Conservation (phyloP, 2,329 filamentous ascomycete species). For the Venturia oleaginea region DNA sequence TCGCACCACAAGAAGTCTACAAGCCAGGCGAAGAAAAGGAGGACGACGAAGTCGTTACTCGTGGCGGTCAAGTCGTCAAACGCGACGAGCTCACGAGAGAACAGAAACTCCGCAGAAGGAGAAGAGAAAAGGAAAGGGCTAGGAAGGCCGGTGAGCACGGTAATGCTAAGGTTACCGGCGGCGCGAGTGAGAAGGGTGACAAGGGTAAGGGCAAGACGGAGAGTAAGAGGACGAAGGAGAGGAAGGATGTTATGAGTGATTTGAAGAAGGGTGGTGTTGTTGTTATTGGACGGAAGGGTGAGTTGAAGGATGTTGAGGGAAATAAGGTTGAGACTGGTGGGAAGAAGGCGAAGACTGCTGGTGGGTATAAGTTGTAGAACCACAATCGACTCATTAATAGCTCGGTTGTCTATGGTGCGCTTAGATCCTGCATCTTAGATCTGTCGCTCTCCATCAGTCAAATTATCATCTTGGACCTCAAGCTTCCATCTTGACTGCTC, state of each 20-base stretch:
- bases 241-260: conserved; percentile 52
- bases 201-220: conserved; percentile 39
- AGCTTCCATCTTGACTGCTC: too few species aligned
- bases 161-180: not conserved
- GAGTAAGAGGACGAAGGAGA: conserved; percentile 53
- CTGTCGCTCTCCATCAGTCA: too few species aligned
- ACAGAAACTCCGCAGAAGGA: conserved; percentile 66
- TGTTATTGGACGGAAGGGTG: conserved; percentile 84
- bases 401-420: too few species aligned
- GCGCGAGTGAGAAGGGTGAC: conserved; percentile 35
- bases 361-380: not conserved
- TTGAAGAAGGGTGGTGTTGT: conserved; percentile 81
- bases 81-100: conserved; percentile 82
- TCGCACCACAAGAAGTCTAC: conserved; percentile 94
- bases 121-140: conserved; percentile 78
- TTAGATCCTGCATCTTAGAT: too few species aligned
- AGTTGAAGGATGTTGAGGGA: conserved; percentile 74
- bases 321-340: conserved; percentile 32
- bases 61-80: conserved; percentile 67
- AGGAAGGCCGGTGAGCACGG: conserved; percentile 54
- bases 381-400: not conserved
- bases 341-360: conserved; percentile 11
- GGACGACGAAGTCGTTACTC: conserved; percentile 65
- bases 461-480: too few species aligned
- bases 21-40: conserved; percentile 61